These are phyloP conservation scores for Eragrostis nindensis DNA, from an alignment of 176 grass and related monocot species.

Conservation along the genomic window DNA sequence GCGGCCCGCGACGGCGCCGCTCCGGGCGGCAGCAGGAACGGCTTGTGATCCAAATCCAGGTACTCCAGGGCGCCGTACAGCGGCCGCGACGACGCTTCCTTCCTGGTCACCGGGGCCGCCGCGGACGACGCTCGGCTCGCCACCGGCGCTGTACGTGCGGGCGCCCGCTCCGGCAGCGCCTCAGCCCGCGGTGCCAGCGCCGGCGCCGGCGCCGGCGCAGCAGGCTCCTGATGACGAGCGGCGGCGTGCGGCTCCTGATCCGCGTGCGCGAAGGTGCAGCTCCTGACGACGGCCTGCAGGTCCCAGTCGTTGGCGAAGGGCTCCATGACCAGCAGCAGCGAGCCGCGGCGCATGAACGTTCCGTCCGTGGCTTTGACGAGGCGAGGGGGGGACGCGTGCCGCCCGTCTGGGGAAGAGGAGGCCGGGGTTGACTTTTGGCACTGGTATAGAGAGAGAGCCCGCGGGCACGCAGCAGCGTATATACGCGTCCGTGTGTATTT, in stretches of 20 bases:
- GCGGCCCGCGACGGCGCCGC: constrained; percentile 5
- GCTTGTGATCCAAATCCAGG: constrained; percentile 48
- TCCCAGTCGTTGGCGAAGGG: constrained; percentile 85
- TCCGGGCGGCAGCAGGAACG: constrained; percentile 9
- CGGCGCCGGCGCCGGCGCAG: not conserved
- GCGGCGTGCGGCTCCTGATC: not conserved
- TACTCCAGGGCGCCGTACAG: constrained; percentile 39
- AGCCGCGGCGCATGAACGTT: constrained; percentile 31
- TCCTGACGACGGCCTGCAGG: constrained; percentile 86
- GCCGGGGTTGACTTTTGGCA: constrained; percentile 49
- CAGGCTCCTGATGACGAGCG: not conserved
- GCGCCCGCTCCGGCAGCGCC: not conserved
- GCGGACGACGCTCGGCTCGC: not conserved
- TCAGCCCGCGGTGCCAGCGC: not conserved
- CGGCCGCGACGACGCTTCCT: not conserved
- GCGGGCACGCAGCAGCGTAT: constrained; percentile 24
- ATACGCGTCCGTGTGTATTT: constrained; percentile 33
- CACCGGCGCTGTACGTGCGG: not conserved
- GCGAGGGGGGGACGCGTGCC: constrained; percentile 4
- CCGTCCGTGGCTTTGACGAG: constrained; percentile 19
- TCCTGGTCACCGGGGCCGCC: not conserved
- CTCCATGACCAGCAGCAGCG: constrained; percentile 46
- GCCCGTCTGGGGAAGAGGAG: not conserved
- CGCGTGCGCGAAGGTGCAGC: constrained; percentile 55
- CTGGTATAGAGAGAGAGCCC: not conserved